A percentile compares a stretch with the other conserved stretches of the same genome.
phyloP scores from a whole-genome alignment of 257 asterid genomes.

The Ehretia macrophylla region DNA sequence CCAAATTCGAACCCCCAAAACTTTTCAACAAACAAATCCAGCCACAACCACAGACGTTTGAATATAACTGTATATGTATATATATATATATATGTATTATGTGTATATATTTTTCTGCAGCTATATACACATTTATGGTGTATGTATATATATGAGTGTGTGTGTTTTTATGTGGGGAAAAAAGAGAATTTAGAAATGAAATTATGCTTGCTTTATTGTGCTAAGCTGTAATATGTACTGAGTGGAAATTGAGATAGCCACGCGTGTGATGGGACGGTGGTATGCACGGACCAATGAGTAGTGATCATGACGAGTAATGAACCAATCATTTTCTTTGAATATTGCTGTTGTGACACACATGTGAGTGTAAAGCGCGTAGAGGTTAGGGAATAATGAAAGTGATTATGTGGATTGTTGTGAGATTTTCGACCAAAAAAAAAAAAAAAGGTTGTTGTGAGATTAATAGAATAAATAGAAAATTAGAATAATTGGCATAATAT shows the following conservation, averaged over 20 bases:
- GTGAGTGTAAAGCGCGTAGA: background rate
- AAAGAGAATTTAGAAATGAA: background rate
- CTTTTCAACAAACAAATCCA: background rate
- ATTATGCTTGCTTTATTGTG: background rate
- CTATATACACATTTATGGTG: no score
- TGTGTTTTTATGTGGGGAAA: no score
- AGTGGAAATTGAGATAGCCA: background rate
- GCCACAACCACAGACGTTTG: background rate
- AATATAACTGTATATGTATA: no score
- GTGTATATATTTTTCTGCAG: no score
- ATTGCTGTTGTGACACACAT: background rate
- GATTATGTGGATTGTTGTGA: background rate
- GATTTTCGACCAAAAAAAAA: no score
- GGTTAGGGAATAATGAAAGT: background rate
- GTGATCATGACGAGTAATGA: background rate
- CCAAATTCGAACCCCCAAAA: background rate
- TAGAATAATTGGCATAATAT: no score
- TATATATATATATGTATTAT: background rate
- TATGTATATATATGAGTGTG: background rate
- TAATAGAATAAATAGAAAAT: no score
- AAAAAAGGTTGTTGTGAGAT: no score
- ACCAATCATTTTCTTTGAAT: background rate
- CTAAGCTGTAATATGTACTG: background rate
- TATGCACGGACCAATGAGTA: slow-evolving; percentile 11
- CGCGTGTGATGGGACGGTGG: background rate